Conservation (phyloP, 805 yeast species). For the Zygosaccharomyces kombuchaensis region DNA sequence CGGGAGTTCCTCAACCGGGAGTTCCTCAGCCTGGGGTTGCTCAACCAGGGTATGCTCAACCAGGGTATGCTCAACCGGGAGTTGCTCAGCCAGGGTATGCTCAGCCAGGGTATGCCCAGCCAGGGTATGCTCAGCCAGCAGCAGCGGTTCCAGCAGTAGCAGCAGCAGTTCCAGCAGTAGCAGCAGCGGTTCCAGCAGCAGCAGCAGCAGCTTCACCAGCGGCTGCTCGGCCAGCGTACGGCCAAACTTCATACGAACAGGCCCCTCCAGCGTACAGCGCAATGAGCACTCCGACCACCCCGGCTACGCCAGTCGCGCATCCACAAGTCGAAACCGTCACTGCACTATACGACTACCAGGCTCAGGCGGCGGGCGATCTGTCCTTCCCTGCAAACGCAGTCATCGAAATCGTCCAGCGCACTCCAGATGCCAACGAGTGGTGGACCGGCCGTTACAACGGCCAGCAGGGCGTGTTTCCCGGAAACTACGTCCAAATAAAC, state of each 20-base stretch:
- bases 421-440: constrained; percentile 89
- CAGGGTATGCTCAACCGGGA: no score
- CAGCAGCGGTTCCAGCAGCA: no score
- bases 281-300: constrained; percentile 29
- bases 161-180: no score
- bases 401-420: constrained; percentile 76
- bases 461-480: constrained; percentile 89
- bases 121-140: no score
- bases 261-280: constrained; percentile 17
- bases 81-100: not conserved
- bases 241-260: not conserved
- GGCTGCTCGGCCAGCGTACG: constrained; percentile 1
- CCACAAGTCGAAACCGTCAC: constrained; percentile 62
- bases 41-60: not conserved
- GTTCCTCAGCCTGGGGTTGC: constrained; percentile 3
- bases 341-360: constrained; percentile 85
- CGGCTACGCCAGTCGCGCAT: constrained; percentile 37
- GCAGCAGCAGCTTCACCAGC: not conserved
- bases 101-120: not conserved
- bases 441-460: constrained; percentile 93
- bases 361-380: constrained; percentile 92
- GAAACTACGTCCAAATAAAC: constrained; percentile 84
- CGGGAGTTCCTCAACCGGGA: constrained; percentile 14
- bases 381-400: constrained; percentile 82
- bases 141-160: no score